Evolutionary conservation across 176 grass and related monocot genomes (phyloP), one percentile per base, ranked within the genome.

Genomic region (Cenchrus americanus): DNA sequence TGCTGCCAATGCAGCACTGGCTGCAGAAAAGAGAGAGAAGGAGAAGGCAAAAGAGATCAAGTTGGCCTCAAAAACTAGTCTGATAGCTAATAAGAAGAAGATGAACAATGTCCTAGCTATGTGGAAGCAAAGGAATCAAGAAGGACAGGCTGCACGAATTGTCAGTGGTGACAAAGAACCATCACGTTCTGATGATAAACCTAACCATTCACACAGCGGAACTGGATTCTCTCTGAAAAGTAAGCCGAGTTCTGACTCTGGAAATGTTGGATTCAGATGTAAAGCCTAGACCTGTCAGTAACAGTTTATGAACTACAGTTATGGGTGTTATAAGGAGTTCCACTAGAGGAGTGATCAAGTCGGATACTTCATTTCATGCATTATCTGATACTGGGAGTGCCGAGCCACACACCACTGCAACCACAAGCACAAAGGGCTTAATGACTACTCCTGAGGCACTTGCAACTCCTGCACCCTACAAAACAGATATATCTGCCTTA

Each of bases 41-140:
- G 93, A 98, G 80, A 98, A 87, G 66, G 86, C 83, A 54, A 98
- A 92, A 89, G 96, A 99, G 71, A 99, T 96, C 62, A 99, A 94
- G 59, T 82, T 97, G 76, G 75, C 93, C 43, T 99, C 91, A 43
- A 99, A 94, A 86, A 85, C 43, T 81, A 99, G 78, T 85, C 87
- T 96, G 21, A 80, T 99, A 66, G 93, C 93, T 43, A 99, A 95
- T 83, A 99, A 96, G 89, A 99, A 99, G 84, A 99, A 99, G 85
- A 99, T 99, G 93, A 99, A 90, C 78, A 94, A 99, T 94, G 96
- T 99, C 62, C 85, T 96, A 83, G 89, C 93, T 30, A 90, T 99
- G 89, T 99, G 96, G 96, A 99, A 96, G 75, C 93, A 99, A 90
- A 96, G 93, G 70, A 99, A 90, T 90, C 89, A 99, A 81, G 97